A percentile compares a stretch with the other conserved stretches of the same genome.
These are phyloP conservation scores for Trichoderma sp. DNA, from an alignment of 2,329 filamentous ascomycete genomes.

Conservation along the genomic window DNA sequence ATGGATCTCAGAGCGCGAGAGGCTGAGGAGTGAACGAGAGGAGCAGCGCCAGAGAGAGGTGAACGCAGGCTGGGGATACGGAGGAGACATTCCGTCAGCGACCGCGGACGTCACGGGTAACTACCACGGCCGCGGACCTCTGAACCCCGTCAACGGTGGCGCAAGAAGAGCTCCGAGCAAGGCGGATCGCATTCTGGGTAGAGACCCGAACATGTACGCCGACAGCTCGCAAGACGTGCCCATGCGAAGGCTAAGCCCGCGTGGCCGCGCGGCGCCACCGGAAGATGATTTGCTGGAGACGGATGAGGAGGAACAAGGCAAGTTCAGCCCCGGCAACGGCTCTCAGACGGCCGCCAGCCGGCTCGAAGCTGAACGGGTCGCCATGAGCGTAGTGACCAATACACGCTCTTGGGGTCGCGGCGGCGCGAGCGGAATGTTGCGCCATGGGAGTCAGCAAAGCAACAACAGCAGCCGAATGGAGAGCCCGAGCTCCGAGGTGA, in stretches of 20 bases:
- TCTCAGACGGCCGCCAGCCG: not conserved
- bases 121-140: conserved; percentile 28
- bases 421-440: conserved; percentile 47
- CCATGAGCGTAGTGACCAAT: conserved; percentile 47
- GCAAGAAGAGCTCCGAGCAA: conserved; percentile 51
- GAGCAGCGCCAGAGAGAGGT: conserved; percentile 64
- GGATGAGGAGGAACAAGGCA: conserved; percentile 37
- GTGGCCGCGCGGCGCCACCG: conserved; percentile 42
- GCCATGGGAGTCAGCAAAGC: conserved; percentile 38
- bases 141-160: conserved; percentile 28
- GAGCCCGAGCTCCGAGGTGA: conserved; percentile 25
- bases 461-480: conserved; percentile 24
- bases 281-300: conserved; percentile 46
- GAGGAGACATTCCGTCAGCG: conserved; percentile 26
- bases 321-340: not conserved
- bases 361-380: conserved; percentile 45
- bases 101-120: conserved; percentile 23
- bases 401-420: conserved; percentile 41
- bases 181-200: conserved; percentile 59
- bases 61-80: conserved; percentile 66
- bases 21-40: conserved; percentile 58
- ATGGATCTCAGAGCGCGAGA: conserved; percentile 73
- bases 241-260: conserved; percentile 50
- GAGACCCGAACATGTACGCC: conserved; percentile 57
- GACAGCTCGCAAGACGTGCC: conserved; percentile 49